phyloP scores from a whole-genome alignment of 2,329 filamentous ascomycete species.

The Claviceps paspali region DNA sequence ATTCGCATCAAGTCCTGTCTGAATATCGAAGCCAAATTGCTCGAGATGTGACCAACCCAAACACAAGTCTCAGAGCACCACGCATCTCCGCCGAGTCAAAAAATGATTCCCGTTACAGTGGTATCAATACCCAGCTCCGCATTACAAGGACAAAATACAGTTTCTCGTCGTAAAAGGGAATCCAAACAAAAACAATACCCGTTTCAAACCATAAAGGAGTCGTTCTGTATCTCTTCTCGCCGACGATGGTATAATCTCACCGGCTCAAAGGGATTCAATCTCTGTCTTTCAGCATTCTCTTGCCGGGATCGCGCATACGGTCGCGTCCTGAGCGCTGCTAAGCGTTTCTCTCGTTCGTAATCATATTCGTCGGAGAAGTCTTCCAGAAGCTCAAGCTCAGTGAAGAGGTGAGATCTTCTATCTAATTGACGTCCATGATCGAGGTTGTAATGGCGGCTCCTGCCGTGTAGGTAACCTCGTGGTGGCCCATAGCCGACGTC shows the following conservation, averaged over 20 bases:
- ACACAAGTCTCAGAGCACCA: too few relatives aligned
- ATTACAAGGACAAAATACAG: too few relatives aligned
- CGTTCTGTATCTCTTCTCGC: neutral
- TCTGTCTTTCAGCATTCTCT: neutral
- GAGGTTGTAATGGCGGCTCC: neutral
- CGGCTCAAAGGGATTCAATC: neutral
- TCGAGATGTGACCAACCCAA: too few relatives aligned
- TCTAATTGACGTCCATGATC: neutral
- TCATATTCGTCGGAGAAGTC: neutral
- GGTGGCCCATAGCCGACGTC: neutral
- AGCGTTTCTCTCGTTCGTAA: neutral
- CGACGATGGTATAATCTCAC: neutral
- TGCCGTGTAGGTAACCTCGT: neutral
- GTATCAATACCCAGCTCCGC: too few relatives aligned
- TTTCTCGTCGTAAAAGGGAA: too few relatives aligned
- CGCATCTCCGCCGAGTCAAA: too few relatives aligned
- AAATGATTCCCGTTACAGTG: too few relatives aligned
- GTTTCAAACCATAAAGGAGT: neutral
- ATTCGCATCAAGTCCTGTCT: too few relatives aligned
- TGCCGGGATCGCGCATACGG: neutral
- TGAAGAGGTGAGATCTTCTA: neutral
- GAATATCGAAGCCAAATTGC: too few relatives aligned
- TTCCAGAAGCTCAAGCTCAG: neutral
- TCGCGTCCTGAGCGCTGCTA: neutral
- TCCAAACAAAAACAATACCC: too few relatives aligned